Base-by-base conservation (phyloP, 2,329 filamentous ascomycete genomes). In the Penicillium paneum region DNA sequence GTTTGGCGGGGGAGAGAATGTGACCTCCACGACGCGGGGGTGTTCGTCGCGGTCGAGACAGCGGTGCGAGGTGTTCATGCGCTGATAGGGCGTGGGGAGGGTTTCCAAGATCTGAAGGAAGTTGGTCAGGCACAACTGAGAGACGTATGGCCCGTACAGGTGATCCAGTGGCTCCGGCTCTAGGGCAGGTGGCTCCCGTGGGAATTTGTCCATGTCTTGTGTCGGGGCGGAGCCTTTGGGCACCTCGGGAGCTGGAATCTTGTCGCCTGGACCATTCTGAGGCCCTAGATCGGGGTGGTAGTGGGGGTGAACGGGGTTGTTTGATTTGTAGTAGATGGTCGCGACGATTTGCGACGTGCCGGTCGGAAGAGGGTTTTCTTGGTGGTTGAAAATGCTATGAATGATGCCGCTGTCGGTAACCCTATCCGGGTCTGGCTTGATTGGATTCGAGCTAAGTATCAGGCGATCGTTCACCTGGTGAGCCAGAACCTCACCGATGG, bases 161-260 rank as follows among this genome's bases (percentile, higher is more conserved):
- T 81, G 80, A 62, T 83, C 80, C 36, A 82, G 71, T 24, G 79
- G 79, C 54, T 81, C 78, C 6, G 80, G 79, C 55, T 81, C 80
- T 1, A 78, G 79, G 15, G 77, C 78, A 2, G 79, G 79, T 1
- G 80, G 80, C 62, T 83, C 80, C 39, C 81, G 78, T 2, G 80
- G 80, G 58, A 81, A 78, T 60, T 79, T 78, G 52, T 75, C 74
- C 36, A 82, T 73, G 56, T 80, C 78, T 38, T 76, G 69, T 24
- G 79, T 80, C 11, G 79, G 80, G 1, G 78, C 78, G 28, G 76
- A 78, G 49, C 79, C 79, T 51, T 71, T 67, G 10, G 71, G 74
- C 21, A 77, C 71, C 38, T 66, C 67, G 19, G 76, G 76, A 15
- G 71, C 64, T 5, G 74, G 76, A 17, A 77, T 67, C 36, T 65